Base-by-base conservation (phyloP, 495 filamentous ascomycete genomes). In the Lichina pygmaea region DNA sequence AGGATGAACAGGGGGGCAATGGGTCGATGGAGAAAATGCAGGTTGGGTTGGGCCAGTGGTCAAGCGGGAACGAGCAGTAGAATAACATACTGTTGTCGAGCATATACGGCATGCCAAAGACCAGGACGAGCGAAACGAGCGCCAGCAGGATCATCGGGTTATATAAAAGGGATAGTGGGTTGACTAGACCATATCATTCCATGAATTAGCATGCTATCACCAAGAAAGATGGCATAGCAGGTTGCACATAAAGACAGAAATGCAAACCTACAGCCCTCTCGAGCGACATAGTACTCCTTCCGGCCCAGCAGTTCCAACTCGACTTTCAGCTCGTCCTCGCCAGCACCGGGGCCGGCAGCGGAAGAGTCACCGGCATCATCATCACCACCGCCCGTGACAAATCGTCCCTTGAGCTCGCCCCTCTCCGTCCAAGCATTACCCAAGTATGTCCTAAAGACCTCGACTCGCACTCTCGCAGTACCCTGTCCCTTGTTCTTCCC, bases 91-190 rank as follows among this genome's bases (percentile, higher is more conserved):
- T 92, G 52, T 92, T 94, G 44, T 95, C 85, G 61, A 95, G 72
- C 34, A 97, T 56, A 60, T 93, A 86, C 8, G 89, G 89, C 74
- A 95, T 75, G 31, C 85, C 85, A 44, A 94, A 62, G 38, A 92
- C 84, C 41, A 92, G 59, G 0, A 58, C 75, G 66, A 94, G 65
- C 33, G 75, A 79, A 17, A 86, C 74, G 16, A 93, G 56, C 10
- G 78, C 81, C 60, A 97, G 71, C 41, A 97, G 62, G 46, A 97
- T 92, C 81, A 95, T 95, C 4, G 89, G 89, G 54, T 78, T 93
- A 60, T 81, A 81, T 52, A 95, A 66, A 39, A 95, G 71, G 49
- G 69, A 66, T 46, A 93, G 50, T 7, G 73, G 68, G 10, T 67
- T 70, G 52, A 66, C 64, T 66, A 13, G 41, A 7, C 30, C 34